These are phyloP conservation scores for Mycena rosella DNA, from an alignment of 768 basidiomycete species.

Conservation along the genomic window DNA sequence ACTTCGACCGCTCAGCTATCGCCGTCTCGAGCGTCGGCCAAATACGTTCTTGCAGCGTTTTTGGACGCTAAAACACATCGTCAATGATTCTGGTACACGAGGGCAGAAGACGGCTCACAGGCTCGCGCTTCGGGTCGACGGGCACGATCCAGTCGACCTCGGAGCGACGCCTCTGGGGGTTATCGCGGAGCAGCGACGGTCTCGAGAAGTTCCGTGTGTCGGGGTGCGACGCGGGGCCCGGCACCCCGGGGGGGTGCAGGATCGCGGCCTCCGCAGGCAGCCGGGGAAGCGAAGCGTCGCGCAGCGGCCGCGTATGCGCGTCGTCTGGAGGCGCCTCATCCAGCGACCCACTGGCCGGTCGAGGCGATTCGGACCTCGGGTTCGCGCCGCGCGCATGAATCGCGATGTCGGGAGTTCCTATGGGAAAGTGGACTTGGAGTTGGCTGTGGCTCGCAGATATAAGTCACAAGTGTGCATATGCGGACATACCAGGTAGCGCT, in stretches of 20 bases:
- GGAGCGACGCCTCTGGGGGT: background rate
- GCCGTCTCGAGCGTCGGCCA: slow-evolving; percentile 66
- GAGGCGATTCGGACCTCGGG: background rate
- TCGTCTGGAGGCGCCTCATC: background rate
- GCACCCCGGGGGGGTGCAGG: background rate
- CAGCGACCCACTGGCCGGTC: background rate
- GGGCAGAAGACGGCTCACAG: background rate
- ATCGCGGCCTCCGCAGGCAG: background rate
- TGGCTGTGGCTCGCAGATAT: too few relatives aligned
- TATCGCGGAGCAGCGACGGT: background rate
- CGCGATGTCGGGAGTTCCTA: too few relatives aligned
- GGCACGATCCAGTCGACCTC: slow-evolving; percentile 10
- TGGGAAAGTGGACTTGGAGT: too few relatives aligned
- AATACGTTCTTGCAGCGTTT: slow-evolving; percentile 65
- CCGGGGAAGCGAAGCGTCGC: background rate
- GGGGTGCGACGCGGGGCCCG: too few relatives aligned
- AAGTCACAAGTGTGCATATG: too few relatives aligned
- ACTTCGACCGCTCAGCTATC: slow-evolving; percentile 58
- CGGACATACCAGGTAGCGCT: too few relatives aligned
- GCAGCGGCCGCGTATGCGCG: background rate
- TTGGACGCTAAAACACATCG: background rate
- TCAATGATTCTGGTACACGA: too few relatives aligned
- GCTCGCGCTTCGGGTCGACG: background rate
- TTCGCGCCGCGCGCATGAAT: too few relatives aligned
- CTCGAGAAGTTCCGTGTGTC: background rate